Conservation (phyloP, 495 filamentous ascomycete species). For the Wilcoxina mikolae region DNA sequence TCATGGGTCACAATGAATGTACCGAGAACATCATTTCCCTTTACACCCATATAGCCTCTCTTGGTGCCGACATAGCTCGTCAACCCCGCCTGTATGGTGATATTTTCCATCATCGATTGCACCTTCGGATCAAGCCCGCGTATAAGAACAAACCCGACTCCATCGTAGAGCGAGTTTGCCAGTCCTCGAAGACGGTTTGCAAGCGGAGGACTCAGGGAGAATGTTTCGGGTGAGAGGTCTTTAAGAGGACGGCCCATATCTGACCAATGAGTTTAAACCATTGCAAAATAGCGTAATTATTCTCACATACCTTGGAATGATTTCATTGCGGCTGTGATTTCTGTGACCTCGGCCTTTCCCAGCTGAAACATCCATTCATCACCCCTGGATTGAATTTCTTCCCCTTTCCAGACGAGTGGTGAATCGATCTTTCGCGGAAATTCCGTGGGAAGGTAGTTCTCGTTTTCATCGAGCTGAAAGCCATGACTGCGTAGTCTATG, state of each 20-base stretch:
- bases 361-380: slow-evolving; percentile 16
- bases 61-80: slow-evolving; percentile 38
- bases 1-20: not conserved
- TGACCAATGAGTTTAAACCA: not conserved
- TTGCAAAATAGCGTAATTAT: not conserved
- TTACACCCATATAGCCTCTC: slow-evolving; percentile 37
- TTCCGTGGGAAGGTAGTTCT: slow-evolving; percentile 6
- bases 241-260: not conserved
- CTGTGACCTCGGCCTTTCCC: slow-evolving; percentile 8
- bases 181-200: not conserved
- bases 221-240: not conserved
- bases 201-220: not conserved
- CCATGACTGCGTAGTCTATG: not conserved
- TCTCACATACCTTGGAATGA: slow-evolving; percentile 8
- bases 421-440: slow-evolving; percentile 11
- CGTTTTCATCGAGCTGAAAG: not conserved
- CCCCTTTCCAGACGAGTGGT: slow-evolving; percentile 16
- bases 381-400: slow-evolving; percentile 3
- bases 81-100: slow-evolving; percentile 37
- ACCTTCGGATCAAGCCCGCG: slow-evolving; percentile 34
- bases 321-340: slow-evolving; percentile 12
- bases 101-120: slow-evolving; percentile 36
- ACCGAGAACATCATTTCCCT: slow-evolving; percentile 26
- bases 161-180: slow-evolving; percentile 28
- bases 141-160: slow-evolving; percentile 37